Evolutionary conservation across 208 protist genomes (phyloP), one percentile per base, ranked within the genome.

Genomic region (Leishmania martiniquensis): DNA sequence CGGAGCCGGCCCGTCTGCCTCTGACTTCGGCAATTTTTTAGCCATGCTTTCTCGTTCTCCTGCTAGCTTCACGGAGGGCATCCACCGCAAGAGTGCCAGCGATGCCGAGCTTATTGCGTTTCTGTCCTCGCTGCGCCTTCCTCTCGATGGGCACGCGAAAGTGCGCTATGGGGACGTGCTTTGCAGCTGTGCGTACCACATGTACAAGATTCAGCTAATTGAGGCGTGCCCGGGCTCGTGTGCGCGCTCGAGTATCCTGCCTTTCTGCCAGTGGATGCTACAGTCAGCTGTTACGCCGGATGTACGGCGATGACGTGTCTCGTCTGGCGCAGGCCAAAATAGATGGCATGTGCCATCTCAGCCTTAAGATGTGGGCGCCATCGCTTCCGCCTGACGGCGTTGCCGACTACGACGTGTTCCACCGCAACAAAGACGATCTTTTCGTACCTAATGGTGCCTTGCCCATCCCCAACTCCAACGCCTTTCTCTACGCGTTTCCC

Each of bases 401-500:
- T 22, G 77, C 49, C 6, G 63, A 76, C 1, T 67, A 76, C 42
- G 65, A 68, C 37, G 57, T 75, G 0, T 63, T 78, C 32, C 72
- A 76, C 0, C 9, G 60, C 44, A 47, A 70, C 34, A 74, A 59
- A 13, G 63, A 73, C 10, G 84, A 85, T 25, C 78, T 71, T 17
- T 42, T 62, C 5, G 67, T 85, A 1, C 79, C 83, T 0, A 76
- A 74, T 47, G 84, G 87, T 9, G 75, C 81, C 1, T 37, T 88
- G 25, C 76, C 81, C 2, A 78, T 85, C 20, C 87, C 87, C 1
- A 66, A 75, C 17, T 83, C 81, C 1, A 85, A 87, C 63, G 59
- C 87, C 1, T 91, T 91, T 63, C 78, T 91, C 17, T 91, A 86
- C 75, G 51, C 72, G 3, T 89, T 89, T 47, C 73, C 81, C 0